A percentile compares a stretch with the other conserved stretches of the same genome.
These are phyloP conservation scores for Bidens hawaiensis DNA, from an alignment of 140 eudicot genomes.

Conservation along the genomic window DNA sequence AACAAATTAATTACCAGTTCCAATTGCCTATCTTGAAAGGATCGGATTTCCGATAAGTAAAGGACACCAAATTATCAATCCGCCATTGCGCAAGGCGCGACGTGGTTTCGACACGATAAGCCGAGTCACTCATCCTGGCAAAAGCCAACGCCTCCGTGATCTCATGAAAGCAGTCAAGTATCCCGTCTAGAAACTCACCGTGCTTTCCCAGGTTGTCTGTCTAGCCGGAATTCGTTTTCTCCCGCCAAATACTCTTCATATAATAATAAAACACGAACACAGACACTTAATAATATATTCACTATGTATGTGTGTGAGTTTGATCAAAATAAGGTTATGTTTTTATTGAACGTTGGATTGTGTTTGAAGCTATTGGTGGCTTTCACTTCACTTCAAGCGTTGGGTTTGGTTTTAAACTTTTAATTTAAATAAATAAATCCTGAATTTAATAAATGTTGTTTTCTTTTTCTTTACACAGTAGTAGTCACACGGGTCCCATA, in stretches of 20 bases:
- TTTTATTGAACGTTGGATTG: slow-evolving; percentile 25
- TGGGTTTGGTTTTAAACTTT: slow-evolving; percentile 7
- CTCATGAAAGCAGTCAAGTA: slow-evolving; percentile 73
- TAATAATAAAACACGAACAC: slow-evolving; percentile 8
- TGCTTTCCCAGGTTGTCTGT: slow-evolving; percentile 81
- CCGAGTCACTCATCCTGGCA: slow-evolving; percentile 64
- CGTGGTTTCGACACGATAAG: slow-evolving; percentile 78
- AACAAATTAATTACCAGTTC: slow-evolving; percentile 55
- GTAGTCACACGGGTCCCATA: background rate
- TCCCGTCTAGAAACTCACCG: slow-evolving; percentile 57
- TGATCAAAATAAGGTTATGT: background rate
- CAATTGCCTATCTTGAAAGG: slow-evolving; percentile 82
- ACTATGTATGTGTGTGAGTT: too few species aligned
- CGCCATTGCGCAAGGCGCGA: slow-evolving; percentile 95
- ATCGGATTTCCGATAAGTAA: slow-evolving; percentile 70
- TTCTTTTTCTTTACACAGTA: slow-evolving; percentile 5
- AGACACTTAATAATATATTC: too few species aligned
- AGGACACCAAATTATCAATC: slow-evolving; percentile 60
- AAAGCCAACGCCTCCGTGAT: slow-evolving; percentile 48
- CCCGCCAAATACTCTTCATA: slow-evolving; percentile 36
- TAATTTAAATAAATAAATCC: too few species aligned
- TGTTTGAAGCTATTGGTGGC: too few species aligned
- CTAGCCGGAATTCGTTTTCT: slow-evolving; percentile 13
- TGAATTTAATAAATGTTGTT: background rate
- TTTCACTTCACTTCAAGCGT: slow-evolving; percentile 41